Conservation (phyloP, 345 rosid genomes). For the rapeseed (Brassica napus) region Da-Ae NC_063449.1:21646501-21647000, state of each 20-base stretch:
- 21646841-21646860: no score
- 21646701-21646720: background rate
- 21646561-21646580: background rate
- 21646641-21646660: background rate
- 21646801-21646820: no score
- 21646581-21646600: background rate
- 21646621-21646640: conserved; percentile 30
- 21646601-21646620: background rate
- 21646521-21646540: background rate
- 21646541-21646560: background rate
- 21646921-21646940: background rate
- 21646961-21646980: conserved; percentile 35
- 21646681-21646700: background rate
- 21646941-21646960: conserved; percentile 4
- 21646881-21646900: background rate
- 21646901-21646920: background rate
- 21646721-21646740: background rate
- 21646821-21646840: no score
- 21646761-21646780: background rate
- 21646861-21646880: background rate
- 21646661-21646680: background rate
- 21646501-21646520: background rate
- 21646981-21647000: conserved; percentile 38
- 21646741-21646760: background rate
- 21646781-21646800: no score